Base-by-base conservation (phyloP, 208 protist species). In the Leishmania arabica region DNA sequence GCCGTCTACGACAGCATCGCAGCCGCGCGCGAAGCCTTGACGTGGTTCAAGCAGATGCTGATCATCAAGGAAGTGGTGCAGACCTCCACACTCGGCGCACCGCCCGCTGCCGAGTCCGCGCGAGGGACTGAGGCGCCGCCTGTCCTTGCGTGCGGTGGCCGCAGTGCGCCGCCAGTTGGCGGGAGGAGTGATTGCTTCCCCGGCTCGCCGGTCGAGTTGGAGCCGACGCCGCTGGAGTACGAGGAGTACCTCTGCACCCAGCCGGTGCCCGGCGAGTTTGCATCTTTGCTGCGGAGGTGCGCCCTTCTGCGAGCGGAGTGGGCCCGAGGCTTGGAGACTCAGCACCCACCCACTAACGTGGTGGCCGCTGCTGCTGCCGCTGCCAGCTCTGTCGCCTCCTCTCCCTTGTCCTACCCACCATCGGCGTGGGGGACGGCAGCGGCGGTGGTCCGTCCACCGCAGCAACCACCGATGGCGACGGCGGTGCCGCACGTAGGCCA, bases 1-100 rank as follows among this genome's bases (percentile, higher is more conserved):
- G 92, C 84, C 27, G 87, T 89, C 27, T 95, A 95, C 79, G 76
- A 87, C 58, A 88, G 74, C 31, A 17, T 37, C 19, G 86, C 85
- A 5, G 40, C 73, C 45, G 90, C 92, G 3, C 74, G 71, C 4
- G 71, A 68, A 4, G 90, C 92, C 19, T 75, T 93, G 66, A 42
- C 75, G 79, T 95, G 92, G 92, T 91, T 95, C 76, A 56, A 87
- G 19, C 56, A 60, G 60, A 54, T 89, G 13, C 70, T 47, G 2
- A 74, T 84, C 5, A 81, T 84, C 1, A 75, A 84, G 13, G 80
- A 86, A 27, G 79, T 84, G 69, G 84, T 84, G 11, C 72, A 71
- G 62, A 73, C 62, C 13, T 85, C 84, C n/a, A 69, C 47, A 40
- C 70, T n/a, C 54, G 37, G 49, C 0, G 53, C 37, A 7, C n/a